Evolutionary conservation across 2,329 filamentous ascomycete genomes (phyloP).

Genomic region (Hypoxylon sp.): DNA sequence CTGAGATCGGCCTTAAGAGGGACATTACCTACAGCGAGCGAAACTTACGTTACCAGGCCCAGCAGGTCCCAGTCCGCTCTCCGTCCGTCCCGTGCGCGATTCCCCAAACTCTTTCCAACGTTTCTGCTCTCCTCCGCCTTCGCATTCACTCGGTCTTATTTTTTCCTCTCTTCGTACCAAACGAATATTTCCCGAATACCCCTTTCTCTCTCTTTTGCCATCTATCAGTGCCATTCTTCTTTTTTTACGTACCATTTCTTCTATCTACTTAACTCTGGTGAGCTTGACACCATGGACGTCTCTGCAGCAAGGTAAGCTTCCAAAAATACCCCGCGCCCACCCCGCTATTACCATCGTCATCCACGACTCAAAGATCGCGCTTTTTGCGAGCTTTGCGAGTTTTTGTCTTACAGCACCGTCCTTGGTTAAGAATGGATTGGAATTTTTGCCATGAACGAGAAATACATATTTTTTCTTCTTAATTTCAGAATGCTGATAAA

Average conservation of each 20-base stretch:
- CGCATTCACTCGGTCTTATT: slow-evolving; percentile 22
- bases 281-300: slow-evolving; percentile 42
- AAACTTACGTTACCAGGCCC: slow-evolving; percentile 4
- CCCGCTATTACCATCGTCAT: slow-evolving; percentile 44
- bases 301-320: slow-evolving; percentile 45
- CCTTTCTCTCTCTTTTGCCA: slow-evolving; percentile 15
- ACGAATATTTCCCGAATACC: neutral
- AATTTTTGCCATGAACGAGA: no score
- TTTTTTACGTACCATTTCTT: slow-evolving; percentile 9
- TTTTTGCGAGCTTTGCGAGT: slow-evolving; percentile 8
- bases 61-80: no score
- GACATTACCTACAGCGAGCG: slow-evolving; percentile 12
- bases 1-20: slow-evolving; percentile 32
- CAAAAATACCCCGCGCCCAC: slow-evolving; percentile 42
- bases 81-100: slow-evolving; percentile 31
- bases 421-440: no score
- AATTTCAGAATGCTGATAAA: slow-evolving; percentile 48
- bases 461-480: no score
- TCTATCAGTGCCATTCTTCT: slow-evolving; percentile 14
- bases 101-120: slow-evolving; percentile 27
- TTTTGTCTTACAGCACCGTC: slow-evolving; percentile 19
- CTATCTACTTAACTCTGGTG: slow-evolving; percentile 7
- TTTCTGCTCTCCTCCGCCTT: slow-evolving; percentile 14
- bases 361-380: slow-evolving; percentile 24
- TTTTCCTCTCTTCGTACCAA: slow-evolving; percentile 21